Base-by-base conservation (phyloP, 371 early-diverging fungal species). In the Nematocida minor region DNA sequence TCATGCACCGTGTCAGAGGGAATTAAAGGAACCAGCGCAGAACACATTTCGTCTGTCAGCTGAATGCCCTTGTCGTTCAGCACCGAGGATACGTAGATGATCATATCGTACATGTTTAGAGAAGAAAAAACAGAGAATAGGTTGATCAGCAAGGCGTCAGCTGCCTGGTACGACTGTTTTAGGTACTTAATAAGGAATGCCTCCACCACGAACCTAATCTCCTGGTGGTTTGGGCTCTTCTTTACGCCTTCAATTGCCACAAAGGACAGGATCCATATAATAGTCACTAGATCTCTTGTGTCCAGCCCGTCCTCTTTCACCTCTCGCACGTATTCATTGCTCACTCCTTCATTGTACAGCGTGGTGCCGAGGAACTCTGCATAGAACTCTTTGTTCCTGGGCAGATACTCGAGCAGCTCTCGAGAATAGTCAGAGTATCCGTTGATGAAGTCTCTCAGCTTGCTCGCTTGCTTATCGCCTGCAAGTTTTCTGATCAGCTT, bases 1-100 rank as follows among this genome's bases (percentile, higher is more conserved):
- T 41, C 48, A 3, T 42, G 29, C 34, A 67, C 22, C 3, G 27
- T 38, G 20, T 67, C 54, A 14, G 67, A 0, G 7, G 4, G 14
- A 36, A 38, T 22, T 22, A 20, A 4, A n/a, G 77, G 77, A 4
- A 62, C 63, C 4, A 74, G 25, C 0, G 77, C 62, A 32, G n/a
- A 25, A 48, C 64, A 74, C 77, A 74, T 74, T 11, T 74, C 77
- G 2, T 63, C 63, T 22, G 77, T 66, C 6, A 74, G 22, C 46
- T 44, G 0, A 9, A 74, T 38, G 6, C 64, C 64, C 14, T 22
- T 22, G 7, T 34, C 32, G 14, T 4, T 7, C 20, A 74, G 66
- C 14, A 38, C 36, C 18, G 9, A 2, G 4, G 25, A 44, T 0
- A 66, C 18, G 42, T 25, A 49, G 4, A 74, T 4, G 11, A 74